Base-by-base conservation (phyloP, 495 filamentous ascomycete species). In the Aspergillus ostianus region DNA sequence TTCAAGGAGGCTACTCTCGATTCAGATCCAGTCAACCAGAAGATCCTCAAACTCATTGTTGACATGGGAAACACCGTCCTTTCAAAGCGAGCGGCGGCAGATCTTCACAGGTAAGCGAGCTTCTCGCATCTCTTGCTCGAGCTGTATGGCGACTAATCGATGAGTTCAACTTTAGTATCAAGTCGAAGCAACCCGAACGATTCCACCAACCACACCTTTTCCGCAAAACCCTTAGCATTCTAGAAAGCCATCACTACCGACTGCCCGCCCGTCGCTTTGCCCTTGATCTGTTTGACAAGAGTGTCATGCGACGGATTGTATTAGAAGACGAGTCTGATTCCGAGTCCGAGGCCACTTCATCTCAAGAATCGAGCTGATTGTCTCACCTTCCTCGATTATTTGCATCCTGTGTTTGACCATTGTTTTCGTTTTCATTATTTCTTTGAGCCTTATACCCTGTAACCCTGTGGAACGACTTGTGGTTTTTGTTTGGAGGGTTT, bases 211-310 rank as follows among this genome's bases (percentile, higher is more conserved):
- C 87, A 41, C 76, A 80, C 32, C 80, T 98, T 36, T 98, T 96
- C 77, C 85, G 84, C 56, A 90, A 92, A 70, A 85, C 93, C 57
- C 86, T 98, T 78, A 81, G 77, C 32, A 76, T 97, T 32, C 79
- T 98, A n/a, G 94, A 97, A 75, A 87, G 84, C 53, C 92, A 97
- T 62, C 90, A 94, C 66, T 98, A 91, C 71, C 84, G 93, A 30
- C 80, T 98, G 21, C 85, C 85, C 6, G 87, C 91, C 51, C 87
- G 93, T 47, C 88, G 90, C 47, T 92, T 95, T 71, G 87, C 97
- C 36, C 85, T 97, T 52, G 92, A 97, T 69, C 76, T 98, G 23
- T 98, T 98, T 71, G 93, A 98, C 63, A 93, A 91, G 73, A 85
- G 81, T 41, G 90, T 98, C 27, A 77, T 98, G 71, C 79, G 91